Evolutionary conservation across 495 filamentous ascomycete species (phyloP).

Genomic region (Neurospora sp.): DNA sequence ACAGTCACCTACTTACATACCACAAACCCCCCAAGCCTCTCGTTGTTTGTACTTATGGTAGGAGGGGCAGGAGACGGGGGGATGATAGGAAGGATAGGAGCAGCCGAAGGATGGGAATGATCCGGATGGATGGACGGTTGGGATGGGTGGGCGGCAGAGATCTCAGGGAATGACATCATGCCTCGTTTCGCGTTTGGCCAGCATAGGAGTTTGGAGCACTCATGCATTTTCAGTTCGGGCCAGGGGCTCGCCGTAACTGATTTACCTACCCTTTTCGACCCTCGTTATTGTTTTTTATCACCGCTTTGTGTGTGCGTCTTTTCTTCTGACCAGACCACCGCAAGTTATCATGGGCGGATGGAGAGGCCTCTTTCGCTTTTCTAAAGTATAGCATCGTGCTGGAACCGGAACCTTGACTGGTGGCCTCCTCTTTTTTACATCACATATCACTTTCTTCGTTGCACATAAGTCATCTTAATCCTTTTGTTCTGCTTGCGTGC

Average conservation of each 20-base stretch:
- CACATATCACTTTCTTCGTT: neutral
- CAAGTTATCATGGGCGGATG: neutral
- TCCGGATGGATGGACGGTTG: neutral
- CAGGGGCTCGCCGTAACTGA: neutral
- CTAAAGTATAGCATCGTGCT: neutral
- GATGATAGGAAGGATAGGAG: neutral
- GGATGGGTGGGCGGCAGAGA: neutral
- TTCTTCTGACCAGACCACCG: neutral
- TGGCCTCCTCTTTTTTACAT: neutral
- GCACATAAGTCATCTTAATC: neutral
- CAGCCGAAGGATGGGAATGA: neutral
- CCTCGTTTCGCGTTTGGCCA: constrained; percentile 9
- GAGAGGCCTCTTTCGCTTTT: neutral
- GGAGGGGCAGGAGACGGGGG: neutral
- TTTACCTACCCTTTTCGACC: constrained; percentile 1
- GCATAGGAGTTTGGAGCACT: constrained; percentile 20
- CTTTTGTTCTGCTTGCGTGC: neutral
- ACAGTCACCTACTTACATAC: neutral
- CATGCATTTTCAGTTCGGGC: constrained; percentile 3
- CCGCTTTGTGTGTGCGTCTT: neutral
- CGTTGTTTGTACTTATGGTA: neutral
- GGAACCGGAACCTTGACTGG: neutral
- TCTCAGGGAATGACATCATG: constrained; percentile 2
- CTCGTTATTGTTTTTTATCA: constrained; percentile 1
- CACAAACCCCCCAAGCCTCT: neutral